Percentiles rank a stretch among this genome's conserved stretches.
Evolutionary conservation across 257 asterid species (phyloP).

Genomic region (Primulina huaijiensis): DNA sequence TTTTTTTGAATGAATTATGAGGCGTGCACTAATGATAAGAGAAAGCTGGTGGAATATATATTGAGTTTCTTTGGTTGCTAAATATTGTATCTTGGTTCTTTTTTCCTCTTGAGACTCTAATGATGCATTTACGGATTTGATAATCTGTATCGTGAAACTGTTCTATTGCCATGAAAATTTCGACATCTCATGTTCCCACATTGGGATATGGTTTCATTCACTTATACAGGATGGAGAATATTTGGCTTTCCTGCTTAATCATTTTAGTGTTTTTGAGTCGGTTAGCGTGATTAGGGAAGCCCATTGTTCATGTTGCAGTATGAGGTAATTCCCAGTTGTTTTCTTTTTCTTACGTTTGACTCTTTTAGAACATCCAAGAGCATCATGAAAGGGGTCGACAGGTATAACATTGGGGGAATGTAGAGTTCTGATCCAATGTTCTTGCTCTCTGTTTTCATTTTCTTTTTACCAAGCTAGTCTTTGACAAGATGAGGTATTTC

Average conservation of each 20-base stretch:
- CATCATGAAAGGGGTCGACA: too few relatives aligned
- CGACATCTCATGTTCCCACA: background rate
- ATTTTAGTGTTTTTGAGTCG: too few relatives aligned
- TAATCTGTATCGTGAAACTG: background rate
- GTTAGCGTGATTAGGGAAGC: too few relatives aligned
- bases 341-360: background rate
- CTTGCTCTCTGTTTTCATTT: too few relatives aligned
- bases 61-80: conserved; percentile 8
- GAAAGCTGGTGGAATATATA: conserved; percentile 2
- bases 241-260: background rate
- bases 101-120: background rate
- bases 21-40: background rate
- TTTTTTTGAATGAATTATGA: background rate
- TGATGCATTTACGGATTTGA: background rate
- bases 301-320: background rate
- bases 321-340: background rate
- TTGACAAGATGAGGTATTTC: too few relatives aligned
- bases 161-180: background rate
- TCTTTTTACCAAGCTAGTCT: too few relatives aligned
- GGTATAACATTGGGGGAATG: background rate
- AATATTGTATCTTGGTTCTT: conserved; percentile 15
- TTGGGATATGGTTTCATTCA: background rate
- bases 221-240: background rate
- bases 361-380: background rate
- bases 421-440: background rate